A percentile compares a stretch with the other conserved stretches of the same genome.
Conservation (phyloP, 306 rosid species). For the Inga leiocalycina region DNA sequence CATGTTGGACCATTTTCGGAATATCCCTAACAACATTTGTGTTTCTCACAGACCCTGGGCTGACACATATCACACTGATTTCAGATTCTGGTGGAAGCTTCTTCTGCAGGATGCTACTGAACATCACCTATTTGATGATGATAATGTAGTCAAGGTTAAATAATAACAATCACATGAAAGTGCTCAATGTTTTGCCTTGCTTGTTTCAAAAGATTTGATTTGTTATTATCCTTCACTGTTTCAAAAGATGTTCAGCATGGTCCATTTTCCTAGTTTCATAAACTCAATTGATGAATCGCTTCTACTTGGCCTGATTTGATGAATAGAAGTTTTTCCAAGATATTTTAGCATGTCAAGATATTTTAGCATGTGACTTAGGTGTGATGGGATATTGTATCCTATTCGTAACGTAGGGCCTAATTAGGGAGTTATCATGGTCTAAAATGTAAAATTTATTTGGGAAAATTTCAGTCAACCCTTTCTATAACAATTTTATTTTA, state of each 20-base stretch:
- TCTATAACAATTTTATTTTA: no score
- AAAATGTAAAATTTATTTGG: no score
- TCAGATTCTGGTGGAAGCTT: not conserved
- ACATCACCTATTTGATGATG: not conserved
- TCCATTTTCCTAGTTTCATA: not conserved
- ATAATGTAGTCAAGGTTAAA: not conserved
- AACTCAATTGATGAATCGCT: not conserved
- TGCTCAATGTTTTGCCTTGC: not conserved
- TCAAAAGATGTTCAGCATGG: not conserved
- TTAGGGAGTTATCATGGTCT: no score
- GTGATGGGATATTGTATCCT: no score
- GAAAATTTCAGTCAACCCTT: no score
- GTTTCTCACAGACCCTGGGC: not conserved
- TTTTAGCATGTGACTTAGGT: no score
- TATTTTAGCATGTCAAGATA: no score
- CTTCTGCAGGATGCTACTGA: not conserved
- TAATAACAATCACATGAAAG: no score
- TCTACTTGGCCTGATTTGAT: no score
- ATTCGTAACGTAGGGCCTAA: no score
- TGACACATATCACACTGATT: not conserved
- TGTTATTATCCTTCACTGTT: not conserved
- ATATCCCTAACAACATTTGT: not conserved
- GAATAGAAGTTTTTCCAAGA: no score
- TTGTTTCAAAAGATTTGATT: not conserved
- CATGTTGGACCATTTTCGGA: not conserved